phyloP scores from a whole-genome alignment of 2,329 filamentous ascomycete genomes.

The Cytospora piceae region DNA sequence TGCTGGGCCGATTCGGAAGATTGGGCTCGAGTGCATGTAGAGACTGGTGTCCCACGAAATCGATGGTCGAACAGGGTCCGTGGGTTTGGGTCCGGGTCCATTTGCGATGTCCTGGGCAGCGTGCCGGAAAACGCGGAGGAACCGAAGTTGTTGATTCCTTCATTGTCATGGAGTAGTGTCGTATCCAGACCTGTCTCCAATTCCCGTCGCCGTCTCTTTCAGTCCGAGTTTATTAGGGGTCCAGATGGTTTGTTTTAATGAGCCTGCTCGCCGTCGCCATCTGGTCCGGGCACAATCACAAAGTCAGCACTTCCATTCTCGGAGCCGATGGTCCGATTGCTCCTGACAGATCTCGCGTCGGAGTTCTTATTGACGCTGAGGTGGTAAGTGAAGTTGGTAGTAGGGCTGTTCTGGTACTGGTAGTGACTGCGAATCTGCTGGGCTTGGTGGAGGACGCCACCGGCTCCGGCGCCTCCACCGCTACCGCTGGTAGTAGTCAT shows the following conservation, averaged over 20 bases:
- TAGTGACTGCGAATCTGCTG: conserved; percentile 30
- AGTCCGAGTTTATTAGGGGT: conserved; percentile 6
- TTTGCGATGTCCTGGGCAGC: not conserved
- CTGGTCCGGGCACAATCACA: conserved; percentile 45
- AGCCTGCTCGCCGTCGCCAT: conserved; percentile 48
- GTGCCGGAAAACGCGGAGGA: not conserved
- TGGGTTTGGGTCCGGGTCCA: not conserved
- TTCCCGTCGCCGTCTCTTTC: not conserved
- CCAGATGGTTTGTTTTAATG: conserved; percentile 34
- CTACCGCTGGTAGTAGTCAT: conserved; percentile 25
- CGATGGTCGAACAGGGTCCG: not conserved
- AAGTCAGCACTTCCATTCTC: conserved; percentile 47
- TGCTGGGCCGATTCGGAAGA: conserved; percentile 6
- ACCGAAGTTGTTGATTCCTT: not conserved
- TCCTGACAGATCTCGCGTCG: conserved; percentile 30
- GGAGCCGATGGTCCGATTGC: conserved; percentile 34
- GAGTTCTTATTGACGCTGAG: conserved; percentile 31
- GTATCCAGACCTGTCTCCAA: not conserved
- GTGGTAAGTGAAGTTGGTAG: conserved; percentile 35
- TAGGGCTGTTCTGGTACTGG: conserved; percentile 26
- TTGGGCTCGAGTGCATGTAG: conserved; percentile 1
- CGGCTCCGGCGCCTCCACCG: conserved; percentile 3
- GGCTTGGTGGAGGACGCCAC: conserved; percentile 24
- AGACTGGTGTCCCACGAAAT: not conserved
- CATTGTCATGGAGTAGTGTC: not conserved